Evolutionary conservation across 2,329 filamentous ascomycete species (phyloP).

Genomic region (Ascochyta clinopodiicola): DNA sequence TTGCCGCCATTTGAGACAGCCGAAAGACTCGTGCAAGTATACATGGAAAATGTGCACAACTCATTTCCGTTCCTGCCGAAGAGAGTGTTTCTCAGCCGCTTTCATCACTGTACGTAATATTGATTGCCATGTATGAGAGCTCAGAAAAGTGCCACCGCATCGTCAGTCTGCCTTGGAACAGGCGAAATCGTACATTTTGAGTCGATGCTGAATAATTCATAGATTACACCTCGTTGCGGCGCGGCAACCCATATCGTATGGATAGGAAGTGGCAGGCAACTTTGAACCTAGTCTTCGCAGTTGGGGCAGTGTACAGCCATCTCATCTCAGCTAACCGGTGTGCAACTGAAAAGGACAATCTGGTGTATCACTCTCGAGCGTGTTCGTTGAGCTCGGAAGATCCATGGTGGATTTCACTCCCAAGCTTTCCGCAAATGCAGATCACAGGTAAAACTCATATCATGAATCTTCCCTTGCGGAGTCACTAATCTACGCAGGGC

Average conservation of each 20-base stretch:
- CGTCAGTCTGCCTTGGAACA: background rate
- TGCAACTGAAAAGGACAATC: constrained; percentile 39
- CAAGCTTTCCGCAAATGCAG: constrained; percentile 49
- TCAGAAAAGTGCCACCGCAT: background rate
- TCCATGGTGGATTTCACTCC: constrained; percentile 33
- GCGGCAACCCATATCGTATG: constrained; percentile 17
- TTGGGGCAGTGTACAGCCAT: constrained; percentile 47
- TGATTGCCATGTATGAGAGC: background rate
- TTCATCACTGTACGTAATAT: constrained; percentile 32
- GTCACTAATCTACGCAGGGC: constrained; percentile 12
- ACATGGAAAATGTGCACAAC: constrained; percentile 36
- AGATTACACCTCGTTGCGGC: constrained; percentile 31
- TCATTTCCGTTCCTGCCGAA: constrained; percentile 39
- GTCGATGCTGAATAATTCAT: background rate
- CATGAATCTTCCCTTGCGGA: background rate
- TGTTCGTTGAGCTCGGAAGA: constrained; percentile 38
- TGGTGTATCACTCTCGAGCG: constrained; percentile 48
- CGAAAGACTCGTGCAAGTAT: constrained; percentile 37
- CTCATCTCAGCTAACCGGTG: constrained; percentile 34
- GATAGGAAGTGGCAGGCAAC: constrained; percentile 45
- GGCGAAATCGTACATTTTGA: background rate
- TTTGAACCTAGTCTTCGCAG: constrained; percentile 51
- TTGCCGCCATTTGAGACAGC: constrained; percentile 39
- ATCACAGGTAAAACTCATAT: constrained; percentile 24
- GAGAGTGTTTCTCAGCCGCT: constrained; percentile 41